These are phyloP conservation scores for Phaffia australis DNA, from an alignment of 768 basidiomycete genomes.

Conservation along the genomic window DNA sequence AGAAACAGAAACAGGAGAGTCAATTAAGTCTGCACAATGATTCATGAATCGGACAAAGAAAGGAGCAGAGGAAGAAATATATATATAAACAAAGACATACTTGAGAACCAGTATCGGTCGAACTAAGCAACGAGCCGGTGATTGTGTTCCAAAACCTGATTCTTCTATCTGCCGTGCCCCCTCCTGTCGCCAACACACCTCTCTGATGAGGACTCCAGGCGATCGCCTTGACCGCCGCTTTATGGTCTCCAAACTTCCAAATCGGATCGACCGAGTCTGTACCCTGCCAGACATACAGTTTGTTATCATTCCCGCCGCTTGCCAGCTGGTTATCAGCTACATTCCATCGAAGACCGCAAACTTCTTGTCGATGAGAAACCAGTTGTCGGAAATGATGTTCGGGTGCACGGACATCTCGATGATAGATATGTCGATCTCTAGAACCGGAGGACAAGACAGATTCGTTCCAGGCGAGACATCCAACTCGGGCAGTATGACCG, in stretches of 20 bases:
- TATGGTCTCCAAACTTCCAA: constrained; percentile 93
- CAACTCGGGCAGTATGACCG: constrained; percentile 81
- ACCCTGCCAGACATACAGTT: constrained; percentile 93
- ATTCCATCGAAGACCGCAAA: constrained; percentile 92
- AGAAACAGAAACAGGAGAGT: neutral
- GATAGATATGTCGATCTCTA: constrained; percentile 78
- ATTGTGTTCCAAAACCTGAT: constrained; percentile 94
- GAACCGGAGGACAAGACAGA: constrained; percentile 73
- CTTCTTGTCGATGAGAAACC: constrained; percentile 59
- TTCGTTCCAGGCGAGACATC: constrained; percentile 86
- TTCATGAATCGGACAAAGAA: neutral
- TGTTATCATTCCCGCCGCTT: constrained; percentile 96
- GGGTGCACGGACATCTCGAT: constrained; percentile 77
- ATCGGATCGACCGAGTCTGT: constrained; percentile 53
- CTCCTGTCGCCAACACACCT: constrained; percentile 84
- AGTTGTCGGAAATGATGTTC: constrained; percentile 56
- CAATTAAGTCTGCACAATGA: neutral
- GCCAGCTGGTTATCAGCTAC: constrained; percentile 54
- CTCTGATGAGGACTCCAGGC: constrained; percentile 95
- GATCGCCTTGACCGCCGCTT: constrained; percentile 92
- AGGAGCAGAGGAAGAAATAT: neutral
- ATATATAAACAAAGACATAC: constrained; percentile 42
- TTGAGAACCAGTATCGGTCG: constrained; percentile 92
- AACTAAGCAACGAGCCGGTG: constrained; percentile 70
- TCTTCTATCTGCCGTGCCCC: constrained; percentile 97